These are phyloP conservation scores for Barnettozyma botsteinii DNA, from an alignment of 805 yeast genomes.

Conservation along the genomic window DNA sequence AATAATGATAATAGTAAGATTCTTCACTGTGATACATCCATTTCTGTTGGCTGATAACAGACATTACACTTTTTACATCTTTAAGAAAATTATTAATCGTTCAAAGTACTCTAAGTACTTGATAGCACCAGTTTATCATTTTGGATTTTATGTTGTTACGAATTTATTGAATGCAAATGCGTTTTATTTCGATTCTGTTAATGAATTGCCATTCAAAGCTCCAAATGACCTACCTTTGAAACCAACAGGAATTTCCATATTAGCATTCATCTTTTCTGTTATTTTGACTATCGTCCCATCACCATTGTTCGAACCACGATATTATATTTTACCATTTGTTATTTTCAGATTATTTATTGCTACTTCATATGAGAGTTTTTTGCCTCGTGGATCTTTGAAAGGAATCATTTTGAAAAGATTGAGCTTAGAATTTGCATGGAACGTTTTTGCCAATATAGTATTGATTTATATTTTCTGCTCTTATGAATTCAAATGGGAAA, in stretches of 20 bases:
- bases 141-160: slow-evolving; percentile 34
- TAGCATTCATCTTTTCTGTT: slow-evolving; percentile 48
- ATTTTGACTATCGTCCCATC: slow-evolving; percentile 71
- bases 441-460: slow-evolving; percentile 45
- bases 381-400: slow-evolving; percentile 14
- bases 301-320: slow-evolving; percentile 91
- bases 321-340: slow-evolving; percentile 76
- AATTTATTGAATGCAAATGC: slow-evolving; percentile 32
- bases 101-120: slow-evolving; percentile 41
- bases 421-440: slow-evolving; percentile 57
- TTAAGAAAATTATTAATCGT: slow-evolving; percentile 56
- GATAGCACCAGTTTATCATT: slow-evolving; percentile 68
- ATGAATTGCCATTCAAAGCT: slow-evolving; percentile 33
- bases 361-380: slow-evolving; percentile 32
- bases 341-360: slow-evolving; percentile 61
- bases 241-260: slow-evolving; percentile 40
- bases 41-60: slow-evolving; percentile 91
- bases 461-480: slow-evolving; percentile 52
- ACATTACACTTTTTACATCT: slow-evolving; percentile 85
- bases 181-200: slow-evolving; percentile 29
- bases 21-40: slow-evolving; percentile 77
- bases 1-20: slow-evolving; percentile 44
- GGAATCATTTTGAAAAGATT: slow-evolving; percentile 32
- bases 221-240: slow-evolving; percentile 33
- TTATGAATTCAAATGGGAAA: slow-evolving; percentile 63